phyloP scores from a whole-genome alignment of 768 basidiomycete genomes.

The Mycena galericulata region DNA sequence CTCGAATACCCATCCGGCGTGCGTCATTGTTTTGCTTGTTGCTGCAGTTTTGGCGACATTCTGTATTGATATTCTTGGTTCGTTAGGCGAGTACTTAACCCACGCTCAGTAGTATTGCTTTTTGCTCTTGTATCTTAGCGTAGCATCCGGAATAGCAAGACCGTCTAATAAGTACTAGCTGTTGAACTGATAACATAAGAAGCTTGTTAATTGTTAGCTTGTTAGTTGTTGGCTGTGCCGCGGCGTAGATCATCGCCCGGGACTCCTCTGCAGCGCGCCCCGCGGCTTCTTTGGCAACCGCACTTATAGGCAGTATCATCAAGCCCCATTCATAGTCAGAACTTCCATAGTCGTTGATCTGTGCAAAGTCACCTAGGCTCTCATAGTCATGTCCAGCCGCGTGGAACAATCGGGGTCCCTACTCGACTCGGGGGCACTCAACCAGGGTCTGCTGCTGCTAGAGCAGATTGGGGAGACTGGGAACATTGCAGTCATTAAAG shows the following conservation, averaged over 20 bases:
- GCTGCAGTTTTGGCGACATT: slow-evolving; percentile 28
- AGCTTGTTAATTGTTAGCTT: not conserved
- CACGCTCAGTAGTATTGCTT: slow-evolving; percentile 19
- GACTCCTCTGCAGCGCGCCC: no score
- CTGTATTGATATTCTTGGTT: slow-evolving; percentile 36
- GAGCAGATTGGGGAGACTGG: slow-evolving; percentile 25
- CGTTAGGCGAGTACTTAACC: slow-evolving; percentile 16
- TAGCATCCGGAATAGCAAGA: slow-evolving; percentile 30
- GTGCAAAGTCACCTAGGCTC: no score
- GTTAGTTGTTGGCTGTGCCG: not conserved
- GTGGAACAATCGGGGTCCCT: slow-evolving; percentile 16
- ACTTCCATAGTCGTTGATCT: no score
- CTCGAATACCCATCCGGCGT: slow-evolving; percentile 30
- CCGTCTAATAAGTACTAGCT: slow-evolving; percentile 32
- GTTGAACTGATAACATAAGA: not conserved
- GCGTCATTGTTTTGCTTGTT: slow-evolving; percentile 32
- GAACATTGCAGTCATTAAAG: slow-evolving; percentile 30
- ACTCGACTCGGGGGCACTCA: slow-evolving; percentile 22
- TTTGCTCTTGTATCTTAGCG: slow-evolving; percentile 33
- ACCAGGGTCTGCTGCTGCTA: slow-evolving; percentile 22
- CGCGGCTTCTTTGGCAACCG: not conserved
- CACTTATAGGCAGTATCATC: no score
- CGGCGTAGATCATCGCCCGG: no score
- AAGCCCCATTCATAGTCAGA: no score
- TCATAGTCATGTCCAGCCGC: slow-evolving; percentile 17